Conservation (phyloP, 768 basidiomycete species). For the Tulasnella sp. region DNA sequence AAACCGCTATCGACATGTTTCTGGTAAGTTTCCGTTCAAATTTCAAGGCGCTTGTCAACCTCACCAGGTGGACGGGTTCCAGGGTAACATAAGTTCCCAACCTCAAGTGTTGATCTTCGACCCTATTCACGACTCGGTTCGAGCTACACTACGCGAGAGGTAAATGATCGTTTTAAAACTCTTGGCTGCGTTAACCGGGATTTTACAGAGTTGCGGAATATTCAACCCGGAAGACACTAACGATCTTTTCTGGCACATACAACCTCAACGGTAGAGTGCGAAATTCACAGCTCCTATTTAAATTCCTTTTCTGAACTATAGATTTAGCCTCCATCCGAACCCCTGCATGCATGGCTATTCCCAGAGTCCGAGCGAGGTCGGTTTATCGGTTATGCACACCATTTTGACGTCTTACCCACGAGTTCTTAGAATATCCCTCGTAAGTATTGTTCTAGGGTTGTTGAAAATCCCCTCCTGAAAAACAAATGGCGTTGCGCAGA, state of each 20-base stretch:
- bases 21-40: conserved; percentile 49
- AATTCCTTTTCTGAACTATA: conserved; percentile 5
- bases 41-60: too few species aligned
- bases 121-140: conserved; percentile 85
- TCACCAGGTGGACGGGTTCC: not conserved
- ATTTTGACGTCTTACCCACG: not conserved
- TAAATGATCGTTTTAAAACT: conserved; percentile 32
- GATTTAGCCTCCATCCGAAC: conserved; percentile 45
- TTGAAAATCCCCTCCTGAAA: not conserved
- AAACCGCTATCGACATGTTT: conserved; percentile 91
- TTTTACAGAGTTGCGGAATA: conserved; percentile 68
- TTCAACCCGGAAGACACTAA: conserved; percentile 66
- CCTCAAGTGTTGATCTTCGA: conserved; percentile 87
- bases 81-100: conserved; percentile 93
- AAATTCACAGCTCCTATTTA: not conserved
- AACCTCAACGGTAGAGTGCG: conserved; percentile 87
- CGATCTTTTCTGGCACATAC: conserved; percentile 88
- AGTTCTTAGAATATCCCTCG: conserved; percentile 26
- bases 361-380: conserved; percentile 65
- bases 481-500: conserved; percentile 37
- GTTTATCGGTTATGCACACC: not conserved
- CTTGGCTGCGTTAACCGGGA: not conserved
- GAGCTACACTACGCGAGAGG: conserved; percentile 66
- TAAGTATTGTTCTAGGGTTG: not conserved
- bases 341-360: conserved; percentile 85